These are phyloP conservation scores for Dalbergia cultrata DNA, from an alignment of 306 rosid genomes.

Conservation along the genomic window DNA sequence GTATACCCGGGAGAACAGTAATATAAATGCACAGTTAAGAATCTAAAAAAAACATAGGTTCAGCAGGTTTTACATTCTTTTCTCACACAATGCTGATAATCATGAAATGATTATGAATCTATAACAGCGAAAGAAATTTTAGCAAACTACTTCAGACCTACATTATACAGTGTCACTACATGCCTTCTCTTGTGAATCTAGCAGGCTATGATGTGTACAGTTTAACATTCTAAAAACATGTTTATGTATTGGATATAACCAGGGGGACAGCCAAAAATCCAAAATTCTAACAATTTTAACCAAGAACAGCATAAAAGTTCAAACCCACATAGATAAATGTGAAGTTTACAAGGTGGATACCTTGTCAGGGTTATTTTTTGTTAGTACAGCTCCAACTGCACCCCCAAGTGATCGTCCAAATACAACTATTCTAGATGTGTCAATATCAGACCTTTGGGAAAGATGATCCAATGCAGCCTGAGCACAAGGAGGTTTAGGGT, in stretches of 20 bases:
- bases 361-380: conserved; percentile 93
- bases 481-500: conserved; percentile 43
- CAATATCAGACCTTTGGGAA: conserved; percentile 91
- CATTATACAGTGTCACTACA: neutral
- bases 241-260: neutral
- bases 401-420: conserved; percentile 99
- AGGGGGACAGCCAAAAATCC: conserved; percentile 12
- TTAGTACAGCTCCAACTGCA: conserved; percentile 94
- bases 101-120: conserved; percentile 29
- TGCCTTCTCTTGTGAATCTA: conserved; percentile 6
- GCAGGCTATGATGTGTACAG: conserved; percentile 20
- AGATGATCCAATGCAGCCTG: conserved; percentile 99
- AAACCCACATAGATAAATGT: neutral
- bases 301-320: neutral
- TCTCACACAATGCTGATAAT: conserved; percentile 16
- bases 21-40: conserved; percentile 7
- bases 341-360: conserved; percentile 51
- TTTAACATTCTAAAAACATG: conserved; percentile 12
- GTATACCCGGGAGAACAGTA: neutral
- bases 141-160: conserved; percentile 22
- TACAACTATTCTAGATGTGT: conserved; percentile 86
- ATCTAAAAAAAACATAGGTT: conserved; percentile 23
- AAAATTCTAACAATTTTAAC: conserved; percentile 18
- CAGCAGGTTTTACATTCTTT: conserved; percentile 4
- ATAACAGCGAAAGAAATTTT: conserved; percentile 10